Percentiles rank a stretch among this genome's conserved stretches.
These are phyloP conservation scores for Vanderwaltozyma verrucispora DNA, from an alignment of 805 yeast genomes.

Conservation along the genomic window DNA sequence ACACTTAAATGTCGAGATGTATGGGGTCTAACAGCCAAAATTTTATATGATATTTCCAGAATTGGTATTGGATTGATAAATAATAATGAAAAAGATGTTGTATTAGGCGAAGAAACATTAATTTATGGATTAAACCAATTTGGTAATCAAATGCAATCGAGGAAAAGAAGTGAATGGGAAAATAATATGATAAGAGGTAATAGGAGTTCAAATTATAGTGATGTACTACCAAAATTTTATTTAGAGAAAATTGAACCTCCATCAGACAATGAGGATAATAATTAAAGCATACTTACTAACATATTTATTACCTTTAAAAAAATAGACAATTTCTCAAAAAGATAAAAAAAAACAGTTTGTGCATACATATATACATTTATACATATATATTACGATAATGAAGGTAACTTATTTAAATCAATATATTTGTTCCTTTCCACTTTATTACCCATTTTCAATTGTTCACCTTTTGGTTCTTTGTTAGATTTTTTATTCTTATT, in stretches of 20 bases:
- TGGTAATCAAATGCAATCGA: conserved; percentile 44
- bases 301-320: no score
- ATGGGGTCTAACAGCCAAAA: conserved; percentile 79
- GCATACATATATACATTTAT: no score
- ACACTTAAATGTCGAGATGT: conserved; percentile 46
- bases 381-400: conserved; percentile 49
- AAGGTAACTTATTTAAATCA: conserved; percentile 62
- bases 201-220: conserved; percentile 20
- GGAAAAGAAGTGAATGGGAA: conserved; percentile 45
- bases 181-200: conserved; percentile 36
- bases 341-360: background rate
- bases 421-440: conserved; percentile 27
- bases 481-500: conserved; percentile 10
- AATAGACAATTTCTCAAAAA: background rate
- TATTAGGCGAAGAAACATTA: conserved; percentile 44
- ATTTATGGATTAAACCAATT: conserved; percentile 44
- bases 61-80: conserved; percentile 35
- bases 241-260: conserved; percentile 6
- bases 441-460: no score
- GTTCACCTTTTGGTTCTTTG: conserved; percentile 1
- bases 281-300: no score
- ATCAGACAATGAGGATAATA: background rate
- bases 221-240: conserved; percentile 26
- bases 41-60: conserved; percentile 58
- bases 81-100: conserved; percentile 14